Conservation (phyloP, 2,329 filamentous ascomycete genomes). For the Diaporthe vexans region DNA sequence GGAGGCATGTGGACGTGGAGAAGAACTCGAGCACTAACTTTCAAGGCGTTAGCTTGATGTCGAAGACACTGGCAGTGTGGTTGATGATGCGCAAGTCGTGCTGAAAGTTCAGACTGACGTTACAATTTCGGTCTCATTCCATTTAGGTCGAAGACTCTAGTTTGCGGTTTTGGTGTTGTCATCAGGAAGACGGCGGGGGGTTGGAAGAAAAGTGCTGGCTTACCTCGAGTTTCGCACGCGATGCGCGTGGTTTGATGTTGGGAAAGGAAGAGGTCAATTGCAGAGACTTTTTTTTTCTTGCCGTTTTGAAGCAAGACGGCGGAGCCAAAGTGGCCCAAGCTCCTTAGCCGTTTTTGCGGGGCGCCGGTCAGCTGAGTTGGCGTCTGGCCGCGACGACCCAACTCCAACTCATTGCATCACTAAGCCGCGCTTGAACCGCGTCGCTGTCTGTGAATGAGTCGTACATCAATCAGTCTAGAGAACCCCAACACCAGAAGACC, state of each 20-base stretch:
- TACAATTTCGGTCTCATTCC: conserved; percentile 88
- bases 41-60: conserved; percentile 33
- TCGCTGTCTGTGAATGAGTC: background rate
- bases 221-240: conserved; percentile 38
- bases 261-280: conserved; percentile 27
- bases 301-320: conserved; percentile 31
- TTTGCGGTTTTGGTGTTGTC: conserved; percentile 88
- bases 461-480: background rate
- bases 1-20: background rate
- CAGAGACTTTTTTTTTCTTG: conserved; percentile 36
- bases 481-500: background rate
- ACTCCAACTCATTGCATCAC: conserved; percentile 20
- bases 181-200: conserved; percentile 69
- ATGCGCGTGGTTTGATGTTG: conserved; percentile 34
- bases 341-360: conserved; percentile 16
- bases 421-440: conserved; percentile 32
- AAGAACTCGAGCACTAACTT: conserved; percentile 37
- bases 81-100: conserved; percentile 41
- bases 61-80: conserved; percentile 33
- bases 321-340: conserved; percentile 25
- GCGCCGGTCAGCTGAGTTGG: conserved; percentile 32
- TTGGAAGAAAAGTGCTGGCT: conserved; percentile 36
- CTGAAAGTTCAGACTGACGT: conserved; percentile 88
- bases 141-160: conserved; percentile 96
- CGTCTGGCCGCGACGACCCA: conserved; percentile 21